Evolutionary conservation across 306 rosid genomes (phyloP), one percentile per base, ranked within the genome.

Genomic region (Cucumis hystrix): DNA sequence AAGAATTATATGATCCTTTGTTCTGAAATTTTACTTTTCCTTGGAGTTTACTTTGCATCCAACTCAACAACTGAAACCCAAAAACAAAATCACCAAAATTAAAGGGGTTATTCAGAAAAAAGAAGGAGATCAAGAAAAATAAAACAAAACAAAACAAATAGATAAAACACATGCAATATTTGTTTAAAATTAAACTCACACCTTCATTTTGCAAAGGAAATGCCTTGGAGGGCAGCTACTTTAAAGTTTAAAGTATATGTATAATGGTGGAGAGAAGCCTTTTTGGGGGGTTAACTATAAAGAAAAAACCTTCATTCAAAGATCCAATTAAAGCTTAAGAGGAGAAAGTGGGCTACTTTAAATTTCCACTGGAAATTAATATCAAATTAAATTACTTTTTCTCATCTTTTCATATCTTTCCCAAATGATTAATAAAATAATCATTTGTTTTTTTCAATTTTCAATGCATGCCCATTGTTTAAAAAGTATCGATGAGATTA

Each of bases 41-140:
- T 47, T 71, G 61, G 76, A 72, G 61, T 49, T 51, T 72, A 47
- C 25, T 72, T 25, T 49, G 76, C 78, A 75, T 56, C 78, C 59
- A 72, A 72, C 76, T 72, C 40, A 72, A 72, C 14, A 72, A 51
- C 76, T 72, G 60, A 28, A 49, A 45, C 30, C 35, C 8, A 8
- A 5, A 69, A 47, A 23, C 5, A 51, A 72, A 72, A 47, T 71
- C 0, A 72, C 8, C 40, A 67, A 72, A 72, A 52, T 16, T 47
- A 5, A 8, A 52, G 30, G 60, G 60, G 76, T 28, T 47, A 71
- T 15, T 70, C 20, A 70, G 11, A 6, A 43, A 41, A 21, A 41
- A 45, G 8, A 6, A 2, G 30, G 7, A 2, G 33, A 63, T 5
- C 16, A 15, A 15, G 1, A 49, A 28, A 28, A 28, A 28, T 0